These are phyloP conservation scores for Tetracentron sinense DNA, from an alignment of 164 flowering plant genomes.

Conservation along the genomic window DNA sequence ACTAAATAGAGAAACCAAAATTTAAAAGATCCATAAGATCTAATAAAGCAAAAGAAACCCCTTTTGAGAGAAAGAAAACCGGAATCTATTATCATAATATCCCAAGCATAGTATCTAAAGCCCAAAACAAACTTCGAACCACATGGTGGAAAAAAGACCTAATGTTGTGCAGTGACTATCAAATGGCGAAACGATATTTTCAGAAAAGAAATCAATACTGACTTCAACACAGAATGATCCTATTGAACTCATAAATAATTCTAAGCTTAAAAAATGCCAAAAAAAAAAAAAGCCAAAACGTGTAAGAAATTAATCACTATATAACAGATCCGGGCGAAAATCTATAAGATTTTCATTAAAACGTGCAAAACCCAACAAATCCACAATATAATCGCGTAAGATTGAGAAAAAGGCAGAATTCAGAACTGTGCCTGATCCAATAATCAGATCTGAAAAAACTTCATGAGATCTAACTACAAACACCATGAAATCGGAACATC, in stretches of 20 bases:
- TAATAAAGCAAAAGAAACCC: not conserved
- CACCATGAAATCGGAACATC: not conserved
- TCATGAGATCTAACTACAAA: conserved; percentile 10
- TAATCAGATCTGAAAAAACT: not conserved
- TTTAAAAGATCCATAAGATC: not conserved
- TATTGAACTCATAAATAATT: too few relatives aligned
- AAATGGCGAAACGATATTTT: too few relatives aligned
- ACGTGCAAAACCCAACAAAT: not conserved
- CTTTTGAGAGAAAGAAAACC: too few relatives aligned
- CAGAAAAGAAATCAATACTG: not conserved
- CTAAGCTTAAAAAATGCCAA: too few relatives aligned
- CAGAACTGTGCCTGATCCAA: not conserved
- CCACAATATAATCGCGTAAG: not conserved
- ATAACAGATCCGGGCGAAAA: not conserved
- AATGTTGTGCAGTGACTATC: too few relatives aligned
- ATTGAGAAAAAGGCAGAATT: not conserved
- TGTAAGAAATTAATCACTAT: too few relatives aligned
- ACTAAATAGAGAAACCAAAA: too few relatives aligned
- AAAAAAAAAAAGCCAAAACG: too few relatives aligned
- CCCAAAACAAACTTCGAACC: too few relatives aligned
- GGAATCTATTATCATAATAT: too few relatives aligned
- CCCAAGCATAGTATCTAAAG: too few relatives aligned
- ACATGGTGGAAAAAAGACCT: too few relatives aligned
- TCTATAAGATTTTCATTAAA: not conserved
- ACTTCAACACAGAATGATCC: not conserved